Base-by-base conservation (phyloP, 495 filamentous ascomycete species). In the Polyplosphaeria fusca region DNA sequence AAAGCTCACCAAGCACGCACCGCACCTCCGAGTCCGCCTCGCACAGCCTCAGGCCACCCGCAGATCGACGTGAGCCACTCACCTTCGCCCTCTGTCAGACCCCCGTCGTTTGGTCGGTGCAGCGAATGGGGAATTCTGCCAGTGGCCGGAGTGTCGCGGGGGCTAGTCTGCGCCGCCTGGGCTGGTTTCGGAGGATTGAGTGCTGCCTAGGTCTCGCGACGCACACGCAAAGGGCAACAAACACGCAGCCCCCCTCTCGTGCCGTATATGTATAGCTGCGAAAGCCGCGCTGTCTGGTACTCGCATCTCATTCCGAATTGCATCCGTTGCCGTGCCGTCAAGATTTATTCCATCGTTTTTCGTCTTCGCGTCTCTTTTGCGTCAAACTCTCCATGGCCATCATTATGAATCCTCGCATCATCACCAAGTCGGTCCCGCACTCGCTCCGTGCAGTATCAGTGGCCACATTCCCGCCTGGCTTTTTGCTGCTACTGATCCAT, bases 401-500 rank as follows among this genome's bases (percentile, higher is more conserved):
- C 13, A 30, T 53, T 11, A 14, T 53, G 24, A 53, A 42, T 12
- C 22, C 26, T 30, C 28, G 16, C 11, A 55, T 55, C 24, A 7
- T 55, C 42, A 55, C 49, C 19, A 54, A 55, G 38, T 54, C 49
- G 4, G 25, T 27, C 28, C 12, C 39, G 4, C 53, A 58, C 37
- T 25, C 48, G 16, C 60, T 63, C 4, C 46, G 60, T 23, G 38
- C 47, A 14, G n/a, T 63, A 14, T 47, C 60, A 3, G 19, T 58
- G 16, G 2, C 53, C 0, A 49, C 47, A 13, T 63, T 63, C 48
- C 53, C 52, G 7, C 54, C 60, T 7, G 54, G 39, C 14, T 63
- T 63, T 42, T n/a, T 58, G 41, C 1, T 63, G 2, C 60, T 63
- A 23, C 53, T 63, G 13, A 44, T 63, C 13, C 41, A 47, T 16